Conservation (phyloP, 805 yeast genomes). For the Kazachstania bromeliacearum region DNA sequence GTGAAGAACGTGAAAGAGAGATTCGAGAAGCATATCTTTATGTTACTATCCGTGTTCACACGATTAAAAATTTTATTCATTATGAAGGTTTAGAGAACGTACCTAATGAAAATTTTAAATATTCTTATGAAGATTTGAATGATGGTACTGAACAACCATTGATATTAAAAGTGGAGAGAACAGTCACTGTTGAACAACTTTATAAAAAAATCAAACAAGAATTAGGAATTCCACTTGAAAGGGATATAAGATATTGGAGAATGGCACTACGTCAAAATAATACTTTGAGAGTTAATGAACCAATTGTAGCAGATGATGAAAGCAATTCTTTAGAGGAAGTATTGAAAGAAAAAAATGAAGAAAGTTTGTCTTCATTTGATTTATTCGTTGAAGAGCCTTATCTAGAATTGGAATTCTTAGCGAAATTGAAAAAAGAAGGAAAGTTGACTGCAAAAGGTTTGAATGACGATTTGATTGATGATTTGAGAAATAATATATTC, state of each 20-base stretch:
- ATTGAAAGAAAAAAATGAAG: slow-evolving; percentile 20
- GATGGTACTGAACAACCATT: slow-evolving; percentile 39
- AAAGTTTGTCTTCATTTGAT: slow-evolving; percentile 36
- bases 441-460: slow-evolving; percentile 8
- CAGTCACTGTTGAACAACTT: slow-evolving; percentile 43
- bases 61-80: slow-evolving; percentile 43
- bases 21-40: slow-evolving; percentile 64
- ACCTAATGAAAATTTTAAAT: slow-evolving; percentile 44
- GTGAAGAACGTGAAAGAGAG: slow-evolving; percentile 44
- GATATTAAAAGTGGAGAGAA: slow-evolving; percentile 45
- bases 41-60: slow-evolving; percentile 47
- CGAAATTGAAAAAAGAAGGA: slow-evolving; percentile 10
- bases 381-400: slow-evolving; percentile 59
- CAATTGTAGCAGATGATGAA: slow-evolving; percentile 22
- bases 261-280: slow-evolving; percentile 60
- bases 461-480: slow-evolving; percentile 16
- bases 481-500: slow-evolving; percentile 13
- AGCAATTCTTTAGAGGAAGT: slow-evolving; percentile 41
- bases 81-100: slow-evolving; percentile 59
- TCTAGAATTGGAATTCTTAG: slow-evolving; percentile 18
- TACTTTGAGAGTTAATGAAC: slow-evolving; percentile 54
- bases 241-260: slow-evolving; percentile 49
- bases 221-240: slow-evolving; percentile 31
- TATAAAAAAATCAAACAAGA: slow-evolving; percentile 40
- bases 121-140: slow-evolving; percentile 42